A percentile compares a stretch with the other conserved stretches of the same genome.
These are phyloP conservation scores for Stachybotrys chlorohalonatus DNA, from an alignment of 2,329 filamentous ascomycete species.

Conservation along the genomic window DNA sequence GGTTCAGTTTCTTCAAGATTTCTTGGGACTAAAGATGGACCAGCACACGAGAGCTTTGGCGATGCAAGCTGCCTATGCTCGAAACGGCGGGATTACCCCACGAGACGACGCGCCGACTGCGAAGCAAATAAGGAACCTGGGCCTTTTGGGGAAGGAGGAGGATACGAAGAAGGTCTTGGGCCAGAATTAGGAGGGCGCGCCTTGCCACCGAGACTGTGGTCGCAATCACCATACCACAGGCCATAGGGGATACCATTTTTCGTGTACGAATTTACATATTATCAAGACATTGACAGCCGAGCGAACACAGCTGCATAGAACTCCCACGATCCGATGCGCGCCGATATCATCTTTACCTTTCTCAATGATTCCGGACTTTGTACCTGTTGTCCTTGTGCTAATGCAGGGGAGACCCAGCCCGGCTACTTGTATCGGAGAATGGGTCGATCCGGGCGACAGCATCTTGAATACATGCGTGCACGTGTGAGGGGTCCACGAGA, in stretches of 20 bases:
- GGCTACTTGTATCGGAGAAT: too few species aligned
- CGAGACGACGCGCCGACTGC: slow-evolving; percentile 75
- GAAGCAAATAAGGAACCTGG: slow-evolving; percentile 80
- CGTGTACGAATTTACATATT: not conserved
- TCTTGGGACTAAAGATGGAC: slow-evolving; percentile 7
- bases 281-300: not conserved
- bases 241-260: not conserved
- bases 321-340: not conserved
- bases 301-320: not conserved
- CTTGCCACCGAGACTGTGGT: too few species aligned
- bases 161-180: slow-evolving; percentile 57
- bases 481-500: too few species aligned
- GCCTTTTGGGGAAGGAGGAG: slow-evolving; percentile 75
- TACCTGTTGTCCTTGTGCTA: too few species aligned
- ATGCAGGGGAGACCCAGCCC: too few species aligned
- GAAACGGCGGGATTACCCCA: slow-evolving; percentile 63
- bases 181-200: slow-evolving; percentile 12
- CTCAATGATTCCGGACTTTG: too few species aligned
- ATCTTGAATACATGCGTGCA: too few species aligned
- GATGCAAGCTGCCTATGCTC: slow-evolving; percentile 78
- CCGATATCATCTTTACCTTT: too few species aligned
- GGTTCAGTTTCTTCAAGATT: slow-evolving; percentile 16
- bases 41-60: slow-evolving; percentile 70
- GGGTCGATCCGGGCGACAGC: too few species aligned
- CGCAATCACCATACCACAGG: too few species aligned